phyloP scores from a whole-genome alignment of 2,329 filamentous ascomycete species.

The Hymenoscyphus linearis region DNA sequence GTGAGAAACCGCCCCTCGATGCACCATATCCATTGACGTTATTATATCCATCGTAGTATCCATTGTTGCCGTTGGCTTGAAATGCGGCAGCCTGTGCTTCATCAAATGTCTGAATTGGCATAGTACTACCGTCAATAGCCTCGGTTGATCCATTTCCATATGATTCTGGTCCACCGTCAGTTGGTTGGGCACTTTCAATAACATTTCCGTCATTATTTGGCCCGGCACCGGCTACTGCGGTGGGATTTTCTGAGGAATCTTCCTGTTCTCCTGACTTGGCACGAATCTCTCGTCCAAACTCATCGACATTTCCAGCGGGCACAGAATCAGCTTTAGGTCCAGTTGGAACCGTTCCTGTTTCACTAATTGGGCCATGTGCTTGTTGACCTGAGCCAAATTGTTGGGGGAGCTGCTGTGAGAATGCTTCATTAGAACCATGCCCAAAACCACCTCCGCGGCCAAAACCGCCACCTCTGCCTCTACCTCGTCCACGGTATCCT shows the following conservation, averaged over 20 bases:
- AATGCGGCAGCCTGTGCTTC: constrained; percentile 35
- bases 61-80: constrained; percentile 63
- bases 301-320: constrained; percentile 27
- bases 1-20: constrained; percentile 35
- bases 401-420: constrained; percentile 29
- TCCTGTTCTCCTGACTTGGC: constrained; percentile 22
- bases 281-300: constrained; percentile 34
- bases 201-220: not conserved
- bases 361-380: constrained; percentile 27
- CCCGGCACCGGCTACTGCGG: constrained; percentile 1
- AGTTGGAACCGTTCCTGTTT: constrained; percentile 26
- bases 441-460: constrained; percentile 27
- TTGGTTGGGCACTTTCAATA: constrained; percentile 9
- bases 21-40: constrained; percentile 24
- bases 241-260: constrained; percentile 12
- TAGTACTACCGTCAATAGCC: constrained; percentile 16
- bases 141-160: constrained; percentile 9
- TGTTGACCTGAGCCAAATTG: constrained; percentile 26
- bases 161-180: constrained; percentile 17
- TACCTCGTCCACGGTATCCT: constrained; percentile 39
- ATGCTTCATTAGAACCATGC: constrained; percentile 28
- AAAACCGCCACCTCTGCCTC: constrained; percentile 34
- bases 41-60: constrained; percentile 21
- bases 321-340: constrained; percentile 28
- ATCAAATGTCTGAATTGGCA: constrained; percentile 33